Evolutionary conservation across 192 early-diverging fungal species (phyloP).

Genomic region (Coemansia sp.): DNA sequence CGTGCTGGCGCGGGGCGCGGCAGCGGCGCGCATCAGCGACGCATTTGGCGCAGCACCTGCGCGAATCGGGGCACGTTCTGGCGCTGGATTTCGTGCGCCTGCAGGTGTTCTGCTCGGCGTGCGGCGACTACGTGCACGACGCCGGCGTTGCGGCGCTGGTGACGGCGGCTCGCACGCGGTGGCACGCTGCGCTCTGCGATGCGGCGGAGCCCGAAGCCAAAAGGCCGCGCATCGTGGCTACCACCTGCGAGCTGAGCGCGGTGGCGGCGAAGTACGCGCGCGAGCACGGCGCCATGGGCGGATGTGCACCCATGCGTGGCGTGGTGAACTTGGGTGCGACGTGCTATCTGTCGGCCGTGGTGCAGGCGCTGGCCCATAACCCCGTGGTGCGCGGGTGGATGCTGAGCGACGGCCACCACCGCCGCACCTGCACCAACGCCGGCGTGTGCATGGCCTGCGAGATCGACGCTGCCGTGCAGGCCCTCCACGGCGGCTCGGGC

Average conservation of each 20-base stretch:
- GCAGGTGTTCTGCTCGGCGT: slow-evolving; percentile 70
- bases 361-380: slow-evolving; percentile 92
- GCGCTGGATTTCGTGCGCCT: slow-evolving; percentile 75
- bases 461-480: slow-evolving; percentile 77
- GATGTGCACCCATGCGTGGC: slow-evolving; percentile 75
- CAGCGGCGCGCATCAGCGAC: slow-evolving; percentile 7
- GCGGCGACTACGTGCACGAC: slow-evolving; percentile 88
- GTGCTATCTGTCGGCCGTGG: slow-evolving; percentile 93
- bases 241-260: slow-evolving; percentile 24
- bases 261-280: slow-evolving; percentile 39
- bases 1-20: slow-evolving; percentile 70
- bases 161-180: slow-evolving; percentile 12
- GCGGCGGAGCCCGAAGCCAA: slow-evolving; percentile 35
- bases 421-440: slow-evolving; percentile 10
- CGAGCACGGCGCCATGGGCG: slow-evolving; percentile 32
- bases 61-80: slow-evolving; percentile 28
- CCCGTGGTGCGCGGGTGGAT: slow-evolving; percentile 88
- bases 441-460: slow-evolving; percentile 89
- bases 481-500: slow-evolving; percentile 53
- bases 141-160: slow-evolving; percentile 61
- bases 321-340: slow-evolving; percentile 91
- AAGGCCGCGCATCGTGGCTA: slow-evolving; percentile 35
- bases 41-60: slow-evolving; percentile 29
- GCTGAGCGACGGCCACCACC: slow-evolving; percentile 86
- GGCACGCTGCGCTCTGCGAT: slow-evolving; percentile 45